Evolutionary conservation across 495 filamentous ascomycete genomes (phyloP).

Genomic region (Aspergillus kassunensis): DNA sequence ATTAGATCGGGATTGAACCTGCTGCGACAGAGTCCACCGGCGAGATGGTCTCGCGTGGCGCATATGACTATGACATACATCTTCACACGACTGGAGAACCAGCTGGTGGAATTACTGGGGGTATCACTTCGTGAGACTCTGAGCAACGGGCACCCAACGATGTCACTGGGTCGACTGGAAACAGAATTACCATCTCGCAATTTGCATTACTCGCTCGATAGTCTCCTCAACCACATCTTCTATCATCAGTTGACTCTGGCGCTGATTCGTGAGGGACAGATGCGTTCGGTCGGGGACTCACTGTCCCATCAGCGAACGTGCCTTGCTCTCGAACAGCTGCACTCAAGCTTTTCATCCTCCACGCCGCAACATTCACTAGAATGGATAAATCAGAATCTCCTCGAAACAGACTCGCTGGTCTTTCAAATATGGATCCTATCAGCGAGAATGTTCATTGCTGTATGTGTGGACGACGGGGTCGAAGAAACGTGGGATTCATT

Average conservation of each 20-base stretch:
- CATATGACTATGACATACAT: not conserved
- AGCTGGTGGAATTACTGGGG: conserved; percentile 3
- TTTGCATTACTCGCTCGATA: not conserved
- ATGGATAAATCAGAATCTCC: no score
- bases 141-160: not conserved
- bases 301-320: not conserved
- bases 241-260: not conserved
- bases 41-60: not conserved
- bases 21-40: not conserved
- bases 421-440: not conserved
- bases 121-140: not conserved
- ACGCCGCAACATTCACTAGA: no score
- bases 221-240: not conserved
- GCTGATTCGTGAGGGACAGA: not conserved
- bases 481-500: not conserved
- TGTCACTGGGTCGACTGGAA: not conserved
- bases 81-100: conserved; percentile 7
- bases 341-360: not conserved
- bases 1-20: conserved; percentile 4
- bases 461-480: not conserved
- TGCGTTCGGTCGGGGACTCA: not conserved
- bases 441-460: not conserved
- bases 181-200: not conserved
- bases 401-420: not conserved
- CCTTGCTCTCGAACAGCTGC: not conserved